A percentile compares a stretch with the other conserved stretches of the same genome.
Evolutionary conservation across 1,284 basidiomycete species (phyloP).

Genomic region (Mycosarcoma mackinlayi): DNA sequence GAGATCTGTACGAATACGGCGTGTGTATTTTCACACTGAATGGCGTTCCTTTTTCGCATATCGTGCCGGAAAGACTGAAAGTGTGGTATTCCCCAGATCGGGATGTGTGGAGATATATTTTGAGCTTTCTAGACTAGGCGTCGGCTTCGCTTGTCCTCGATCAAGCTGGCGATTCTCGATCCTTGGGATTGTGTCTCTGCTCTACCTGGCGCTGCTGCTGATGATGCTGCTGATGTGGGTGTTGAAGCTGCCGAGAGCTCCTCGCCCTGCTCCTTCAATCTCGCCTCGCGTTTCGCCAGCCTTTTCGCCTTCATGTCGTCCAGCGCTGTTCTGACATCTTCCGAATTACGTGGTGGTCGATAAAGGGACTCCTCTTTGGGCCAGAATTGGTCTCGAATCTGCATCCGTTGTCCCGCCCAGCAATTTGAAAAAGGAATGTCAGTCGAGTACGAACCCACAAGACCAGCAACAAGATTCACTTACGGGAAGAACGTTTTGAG

Average conservation of each 20-base stretch:
- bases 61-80: background rate
- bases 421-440: background rate
- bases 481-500: constrained; percentile 81
- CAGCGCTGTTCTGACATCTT: constrained; percentile 44
- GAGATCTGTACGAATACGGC: background rate
- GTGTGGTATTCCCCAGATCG: too few species aligned
- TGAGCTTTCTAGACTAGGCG: constrained; percentile 9
- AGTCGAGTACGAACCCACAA: background rate
- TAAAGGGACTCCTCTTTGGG: constrained; percentile 55
- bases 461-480: constrained; percentile 64
- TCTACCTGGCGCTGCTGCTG: background rate
- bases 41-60: background rate
- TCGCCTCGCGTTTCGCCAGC: constrained; percentile 42
- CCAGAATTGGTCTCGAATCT: constrained; percentile 61
- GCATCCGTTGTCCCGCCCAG: too few species aligned
- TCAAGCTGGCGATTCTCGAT: constrained; percentile 9
- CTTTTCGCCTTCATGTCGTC: constrained; percentile 52
- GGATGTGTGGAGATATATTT: background rate
- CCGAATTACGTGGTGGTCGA: constrained; percentile 46
- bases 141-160: constrained; percentile 18
- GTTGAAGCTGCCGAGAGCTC: background rate
- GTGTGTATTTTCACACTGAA: background rate
- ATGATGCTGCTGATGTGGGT: background rate
- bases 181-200: background rate
- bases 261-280: constrained; percentile 17